Percentiles rank a stretch among this genome's conserved stretches.
These are phyloP conservation scores for Talaromyces wortmannii DNA, from an alignment of 495 filamentous ascomycete species.

Conservation along the genomic window DNA sequence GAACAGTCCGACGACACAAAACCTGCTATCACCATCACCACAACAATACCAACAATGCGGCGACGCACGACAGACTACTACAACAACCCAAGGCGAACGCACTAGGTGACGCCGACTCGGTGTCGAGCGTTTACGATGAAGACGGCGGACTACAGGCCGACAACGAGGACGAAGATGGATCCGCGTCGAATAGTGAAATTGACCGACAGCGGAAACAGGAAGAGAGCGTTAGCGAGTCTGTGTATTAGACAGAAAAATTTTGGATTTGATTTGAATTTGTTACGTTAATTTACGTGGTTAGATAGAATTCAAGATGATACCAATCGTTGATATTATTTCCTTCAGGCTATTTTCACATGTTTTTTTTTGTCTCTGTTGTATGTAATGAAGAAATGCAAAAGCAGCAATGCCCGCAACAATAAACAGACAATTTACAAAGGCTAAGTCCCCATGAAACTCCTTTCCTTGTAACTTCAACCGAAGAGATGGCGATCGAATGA, in stretches of 20 bases:
- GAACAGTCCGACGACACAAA: constrained; percentile 12
- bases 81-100: constrained; percentile 6
- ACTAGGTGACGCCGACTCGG: neutral
- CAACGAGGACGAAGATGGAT: neutral
- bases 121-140: neutral
- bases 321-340: neutral
- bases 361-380: neutral
- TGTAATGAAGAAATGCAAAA: neutral
- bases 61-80: neutral
- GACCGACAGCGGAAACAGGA: neutral
- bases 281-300: neutral
- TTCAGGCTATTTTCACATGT: neutral
- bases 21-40: constrained; percentile 6
- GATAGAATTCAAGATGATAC: neutral
- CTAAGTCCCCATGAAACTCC: neutral
- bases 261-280: too few relatives aligned
- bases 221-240: constrained; percentile 1
- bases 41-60: constrained; percentile 6
- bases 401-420: too few relatives aligned
- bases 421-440: neutral
- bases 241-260: neutral
- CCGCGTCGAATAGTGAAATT: neutral
- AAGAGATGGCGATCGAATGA: neutral
- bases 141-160: neutral
- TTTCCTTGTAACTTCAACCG: neutral